Conservation (phyloP, 768 basidiomycete genomes). For the Mycena polygramma region DNA sequence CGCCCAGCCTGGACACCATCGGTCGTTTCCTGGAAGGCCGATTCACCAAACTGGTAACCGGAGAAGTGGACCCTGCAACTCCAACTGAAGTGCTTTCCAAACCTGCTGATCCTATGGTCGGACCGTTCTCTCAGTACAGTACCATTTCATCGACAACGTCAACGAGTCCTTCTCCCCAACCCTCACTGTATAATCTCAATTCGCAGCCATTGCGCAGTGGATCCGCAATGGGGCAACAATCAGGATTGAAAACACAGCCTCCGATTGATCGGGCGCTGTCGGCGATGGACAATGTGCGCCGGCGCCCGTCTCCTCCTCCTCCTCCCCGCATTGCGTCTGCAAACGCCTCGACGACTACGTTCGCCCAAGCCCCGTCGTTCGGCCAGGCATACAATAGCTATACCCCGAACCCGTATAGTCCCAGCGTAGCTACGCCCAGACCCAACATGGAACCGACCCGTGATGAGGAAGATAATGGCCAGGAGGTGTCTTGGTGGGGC, state of each 20-base stretch:
- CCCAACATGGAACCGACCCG: constrained; percentile 40
- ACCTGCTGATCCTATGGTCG: constrained; percentile 61
- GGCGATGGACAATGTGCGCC: constrained; percentile 79
- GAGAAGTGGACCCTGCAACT: constrained; percentile 76
- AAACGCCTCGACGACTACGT: constrained; percentile 64
- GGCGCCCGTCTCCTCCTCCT: constrained; percentile 65
- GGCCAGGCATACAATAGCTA: constrained; percentile 55
- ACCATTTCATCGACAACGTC: constrained; percentile 90
- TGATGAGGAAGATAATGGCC: constrained; percentile 48
- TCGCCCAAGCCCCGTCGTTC: constrained; percentile 58
- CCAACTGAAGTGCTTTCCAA: constrained; percentile 51
- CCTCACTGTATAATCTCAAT: constrained; percentile 58
- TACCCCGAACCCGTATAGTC: constrained; percentile 48
- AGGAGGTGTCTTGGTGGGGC: constrained; percentile 76
- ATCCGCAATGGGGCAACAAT: constrained; percentile 74
- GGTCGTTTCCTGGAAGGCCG: constrained; percentile 94
- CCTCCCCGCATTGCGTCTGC: constrained; percentile 66
- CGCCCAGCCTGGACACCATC: constrained; percentile 92
- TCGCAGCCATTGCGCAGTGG: constrained; percentile 62
- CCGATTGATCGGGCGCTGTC: constrained; percentile 82
- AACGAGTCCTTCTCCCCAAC: constrained; percentile 82
- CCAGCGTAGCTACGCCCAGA: constrained; percentile 50
- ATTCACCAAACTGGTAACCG: constrained; percentile 95
- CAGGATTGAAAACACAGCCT: constrained; percentile 58
- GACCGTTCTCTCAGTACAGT: constrained; percentile 94